phyloP scores from a whole-genome alignment of 768 basidiomycete genomes.

The Thelephora ganbajun region DNA sequence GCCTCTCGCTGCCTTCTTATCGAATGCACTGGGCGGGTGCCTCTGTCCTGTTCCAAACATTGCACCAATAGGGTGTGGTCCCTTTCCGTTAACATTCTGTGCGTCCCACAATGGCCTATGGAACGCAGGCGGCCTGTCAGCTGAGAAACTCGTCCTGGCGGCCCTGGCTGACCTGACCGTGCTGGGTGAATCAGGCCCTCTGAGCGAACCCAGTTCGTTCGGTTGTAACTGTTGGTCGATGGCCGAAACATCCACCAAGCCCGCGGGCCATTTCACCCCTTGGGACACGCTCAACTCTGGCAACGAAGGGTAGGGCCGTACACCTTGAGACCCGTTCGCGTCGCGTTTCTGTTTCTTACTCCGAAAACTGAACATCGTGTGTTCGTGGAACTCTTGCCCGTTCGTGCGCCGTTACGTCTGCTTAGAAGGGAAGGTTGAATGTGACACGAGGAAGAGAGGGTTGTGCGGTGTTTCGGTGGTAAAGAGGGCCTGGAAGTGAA shows the following conservation, averaged over 20 bases:
- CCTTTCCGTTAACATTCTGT: no score
- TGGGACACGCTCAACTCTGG: constrained; percentile 55
- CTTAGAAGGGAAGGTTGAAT: constrained; percentile 9
- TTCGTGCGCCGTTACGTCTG: not conserved
- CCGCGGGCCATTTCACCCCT: constrained; percentile 76
- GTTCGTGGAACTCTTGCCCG: no score
- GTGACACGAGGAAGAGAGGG: constrained; percentile 12
- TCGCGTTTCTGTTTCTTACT: constrained; percentile 46
- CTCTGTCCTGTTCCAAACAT: constrained; percentile 4
- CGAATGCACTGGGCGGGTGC: constrained; percentile 47
- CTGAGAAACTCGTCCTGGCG: constrained; percentile 51
- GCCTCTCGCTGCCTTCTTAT: constrained; percentile 27
- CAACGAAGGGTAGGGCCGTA: constrained; percentile 69
- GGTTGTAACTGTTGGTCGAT: constrained; percentile 28
- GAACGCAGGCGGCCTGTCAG: constrained; percentile 45
- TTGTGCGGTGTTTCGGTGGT: constrained; percentile 5
- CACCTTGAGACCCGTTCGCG: constrained; percentile 23
- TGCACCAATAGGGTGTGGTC: no score
- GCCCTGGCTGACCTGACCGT: constrained; percentile 41
- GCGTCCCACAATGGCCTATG: constrained; percentile 55
- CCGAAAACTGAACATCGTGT: constrained; percentile 54
- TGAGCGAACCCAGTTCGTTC: constrained; percentile 11
- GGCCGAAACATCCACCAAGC: constrained; percentile 60
- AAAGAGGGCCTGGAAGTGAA: constrained; percentile 14
- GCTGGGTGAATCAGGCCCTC: no score